Base-by-base conservation (phyloP, 345 rosid species). In the Acer yangbiense region DNA sequence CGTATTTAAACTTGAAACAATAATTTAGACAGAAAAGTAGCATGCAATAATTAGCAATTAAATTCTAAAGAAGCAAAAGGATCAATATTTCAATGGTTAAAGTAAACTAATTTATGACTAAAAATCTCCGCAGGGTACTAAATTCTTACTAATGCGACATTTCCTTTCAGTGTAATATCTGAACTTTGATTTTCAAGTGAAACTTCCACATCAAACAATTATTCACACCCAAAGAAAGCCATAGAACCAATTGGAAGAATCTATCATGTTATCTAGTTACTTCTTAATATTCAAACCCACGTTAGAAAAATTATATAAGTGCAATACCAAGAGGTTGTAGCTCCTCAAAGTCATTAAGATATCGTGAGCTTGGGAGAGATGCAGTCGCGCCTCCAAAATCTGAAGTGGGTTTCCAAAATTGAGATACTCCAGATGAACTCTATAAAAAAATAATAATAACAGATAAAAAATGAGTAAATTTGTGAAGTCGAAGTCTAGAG, bases 271-370 rank as follows among this genome's bases (percentile, higher is more conserved):
- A 69, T 75, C 46, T 14, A 54, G 35, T 21, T 29, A 65, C 55
- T 72, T 69, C 21, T 66, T 65, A 67, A 20, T 41, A 20, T 43
- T 62, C 68, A 80, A 68, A 63, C 55, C 20, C 39, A 66, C 58
- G 77, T 39, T 55, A 75, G n/a, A 29, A 69, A 58, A 3, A 23
- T 46, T 64, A 48, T 17, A 68, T 46, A n/a, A 83, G 71, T 3
- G 58, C 14, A 60, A 76, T 90, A 95, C 99, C 99, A 71, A 95
- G 96, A 70, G 94, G 79, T 67, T 88, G 91, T 77, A 95, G 87
- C 93, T 95, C 99, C 86, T 95, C 98, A 72, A 95, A 95, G 88
- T 95, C 99, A 85, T 76, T 88, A 72, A 93, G 92, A 88, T 95
- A 95, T 60, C 99, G 93, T 14, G 99, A 95, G 87, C 82, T 93